Evolutionary conservation across 116 monocot species (phyloP), one percentile per base, ranked within the genome.

Genomic region (Dioscorea cayenensis): DNA sequence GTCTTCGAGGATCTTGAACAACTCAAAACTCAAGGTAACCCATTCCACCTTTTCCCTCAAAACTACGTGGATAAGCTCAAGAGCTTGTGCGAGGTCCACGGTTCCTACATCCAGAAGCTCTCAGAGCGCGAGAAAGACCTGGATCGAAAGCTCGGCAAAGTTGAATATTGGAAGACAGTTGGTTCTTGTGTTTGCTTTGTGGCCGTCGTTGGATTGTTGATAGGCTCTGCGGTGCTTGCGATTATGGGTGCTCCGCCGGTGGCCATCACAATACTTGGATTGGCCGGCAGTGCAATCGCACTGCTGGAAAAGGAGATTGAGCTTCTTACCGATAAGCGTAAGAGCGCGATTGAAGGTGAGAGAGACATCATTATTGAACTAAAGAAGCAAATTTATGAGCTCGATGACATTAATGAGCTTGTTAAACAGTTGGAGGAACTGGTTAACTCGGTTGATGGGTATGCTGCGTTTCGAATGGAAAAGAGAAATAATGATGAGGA

Each of bases 141-240:
- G 13, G 78, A 78, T 21, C 66, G 50, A 28, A 78, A 78, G 49
- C 66, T 78, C 19, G 60, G 38, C 4, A 61, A 61, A 0, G 29
- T 72, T 28, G 62, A 62, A 12, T 43, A 66, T 0, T 78, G 78
- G 78, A 37, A 65, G 28, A 78, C 23, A 60, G 48, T 78, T 0
- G 66, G 65, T 8, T 67, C 66, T 60, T 61, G 72, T 5, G 62
- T 72, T 16, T 78, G 66, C 43, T 66, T 28, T 3, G 36, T 52
- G 0, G 67, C 72, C 1, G 72, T 72, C 17, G 72, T 48, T 0
- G 79, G 73, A 0, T 49, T 73, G 1, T 61, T 78, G 49, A 68
- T 72, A 3, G 66, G 73, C 72, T 49, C 67, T 8, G 68, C 73
- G 22, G 73, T 62, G 19, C 58, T 66, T 14, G 78, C 78, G 0